A percentile compares a stretch with the other conserved stretches of the same genome.
phyloP scores from a whole-genome alignment of 176 grass and related monocot species.

The Rhynchospora tenuis region DNA sequence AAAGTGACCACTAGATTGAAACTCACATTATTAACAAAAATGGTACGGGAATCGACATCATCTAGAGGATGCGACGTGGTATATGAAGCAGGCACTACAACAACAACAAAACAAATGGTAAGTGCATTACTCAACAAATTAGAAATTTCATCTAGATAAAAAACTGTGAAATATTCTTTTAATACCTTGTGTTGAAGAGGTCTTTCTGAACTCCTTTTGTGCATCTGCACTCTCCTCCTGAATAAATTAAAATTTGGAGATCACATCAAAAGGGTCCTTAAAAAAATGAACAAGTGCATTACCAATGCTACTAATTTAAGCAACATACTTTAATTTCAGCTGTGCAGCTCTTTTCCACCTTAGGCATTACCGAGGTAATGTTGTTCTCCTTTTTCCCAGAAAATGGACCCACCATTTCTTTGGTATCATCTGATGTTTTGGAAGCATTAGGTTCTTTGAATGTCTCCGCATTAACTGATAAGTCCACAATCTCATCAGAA shows the following conservation, averaged over 20 bases:
- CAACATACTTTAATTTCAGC: slow-evolving; percentile 6
- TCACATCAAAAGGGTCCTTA: slow-evolving; percentile 13
- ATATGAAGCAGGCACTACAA: slow-evolving; percentile 53
- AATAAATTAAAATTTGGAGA: slow-evolving; percentile 18
- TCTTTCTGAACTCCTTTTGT: slow-evolving; percentile 46
- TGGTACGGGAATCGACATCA: slow-evolving; percentile 75
- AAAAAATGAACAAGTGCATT: not conserved
- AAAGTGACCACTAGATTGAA: slow-evolving; percentile 19
- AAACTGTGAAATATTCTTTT: not conserved
- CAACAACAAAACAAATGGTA: slow-evolving; percentile 34
- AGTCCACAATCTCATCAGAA: slow-evolving; percentile 31
- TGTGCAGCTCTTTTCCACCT: not conserved
- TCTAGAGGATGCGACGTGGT: slow-evolving; percentile 47
- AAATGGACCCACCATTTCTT: slow-evolving; percentile 43
- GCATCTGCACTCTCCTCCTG: slow-evolving; percentile 50
- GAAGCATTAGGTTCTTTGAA: slow-evolving; percentile 38
- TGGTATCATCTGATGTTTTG: slow-evolving; percentile 54
- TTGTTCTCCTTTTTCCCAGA: slow-evolving; percentile 24
- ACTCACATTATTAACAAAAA: slow-evolving; percentile 86
- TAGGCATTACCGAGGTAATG: not conserved
- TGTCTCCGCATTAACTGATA: slow-evolving; percentile 40
- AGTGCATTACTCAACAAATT: not conserved
- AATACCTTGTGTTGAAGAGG: slow-evolving; percentile 36
- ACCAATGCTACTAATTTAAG: not conserved
- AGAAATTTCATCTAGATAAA: not conserved